phyloP scores from a whole-genome alignment of 768 basidiomycete species.

The Dictyophora rubrovolvata region DNA sequence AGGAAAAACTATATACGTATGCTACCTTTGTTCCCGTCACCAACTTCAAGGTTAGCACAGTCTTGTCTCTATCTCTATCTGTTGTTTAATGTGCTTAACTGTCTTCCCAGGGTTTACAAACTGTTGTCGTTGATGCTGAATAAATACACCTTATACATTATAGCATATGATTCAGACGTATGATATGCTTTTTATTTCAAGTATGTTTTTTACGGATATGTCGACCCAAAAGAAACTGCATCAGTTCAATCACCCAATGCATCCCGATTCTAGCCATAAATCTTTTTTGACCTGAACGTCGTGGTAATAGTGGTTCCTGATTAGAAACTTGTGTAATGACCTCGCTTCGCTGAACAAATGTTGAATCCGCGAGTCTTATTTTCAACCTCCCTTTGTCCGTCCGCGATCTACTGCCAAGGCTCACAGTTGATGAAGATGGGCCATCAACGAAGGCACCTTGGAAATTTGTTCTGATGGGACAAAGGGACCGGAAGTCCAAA shows the following conservation, averaged over 20 bases:
- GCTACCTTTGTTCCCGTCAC: slow-evolving; percentile 70
- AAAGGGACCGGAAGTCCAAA: too few relatives aligned
- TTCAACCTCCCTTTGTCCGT: not conserved
- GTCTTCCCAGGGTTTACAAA: slow-evolving; percentile 65
- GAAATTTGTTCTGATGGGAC: too few relatives aligned
- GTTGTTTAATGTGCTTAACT: slow-evolving; percentile 6
- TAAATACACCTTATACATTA: slow-evolving; percentile 24
- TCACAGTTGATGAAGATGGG: too few relatives aligned
- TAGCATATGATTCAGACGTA: not conserved
- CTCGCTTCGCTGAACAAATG: not conserved
- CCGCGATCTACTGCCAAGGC: not conserved
- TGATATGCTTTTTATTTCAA: not conserved
- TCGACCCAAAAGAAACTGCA: not conserved
- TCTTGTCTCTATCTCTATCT: not conserved
- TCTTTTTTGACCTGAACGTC: not conserved
- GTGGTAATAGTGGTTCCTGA: too few relatives aligned
- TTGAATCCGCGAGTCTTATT: not conserved
- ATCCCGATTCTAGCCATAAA: not conserved
- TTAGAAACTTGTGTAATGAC: too few relatives aligned
- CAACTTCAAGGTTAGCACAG: slow-evolving; percentile 68
- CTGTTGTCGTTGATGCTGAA: slow-evolving; percentile 71
- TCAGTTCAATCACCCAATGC: not conserved
- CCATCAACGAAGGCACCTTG: too few relatives aligned
- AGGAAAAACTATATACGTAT: slow-evolving; percentile 95
- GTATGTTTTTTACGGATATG: not conserved